Evolutionary conservation across 805 yeast species (phyloP).

Genomic region (Candida tammaniensis): DNA sequence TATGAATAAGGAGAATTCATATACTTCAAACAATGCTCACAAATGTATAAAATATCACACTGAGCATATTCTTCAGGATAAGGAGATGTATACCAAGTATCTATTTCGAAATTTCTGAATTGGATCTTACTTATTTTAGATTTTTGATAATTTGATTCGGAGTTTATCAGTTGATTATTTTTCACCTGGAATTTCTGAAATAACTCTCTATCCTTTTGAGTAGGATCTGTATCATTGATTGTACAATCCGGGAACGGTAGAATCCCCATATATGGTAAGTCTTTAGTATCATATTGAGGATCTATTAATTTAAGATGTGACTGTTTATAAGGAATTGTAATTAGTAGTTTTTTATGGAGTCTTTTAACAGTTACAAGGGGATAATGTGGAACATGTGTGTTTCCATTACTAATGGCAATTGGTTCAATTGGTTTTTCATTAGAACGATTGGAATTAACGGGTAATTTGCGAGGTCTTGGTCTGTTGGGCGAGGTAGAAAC

Average conservation of each 20-base stretch:
- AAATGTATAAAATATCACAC: slow-evolving; percentile 62
- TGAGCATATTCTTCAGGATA: slow-evolving; percentile 83
- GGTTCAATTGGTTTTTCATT: neutral
- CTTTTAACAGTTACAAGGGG: neutral
- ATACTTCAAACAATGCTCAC: slow-evolving; percentile 83
- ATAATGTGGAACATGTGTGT: neutral
- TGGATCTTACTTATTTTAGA: slow-evolving; percentile 59
- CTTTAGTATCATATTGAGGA: slow-evolving; percentile 14
- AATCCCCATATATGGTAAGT: slow-evolving; percentile 68
- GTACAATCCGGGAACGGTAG: slow-evolving; percentile 55
- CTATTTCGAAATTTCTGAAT: slow-evolving; percentile 70
- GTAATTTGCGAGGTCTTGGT: neutral
- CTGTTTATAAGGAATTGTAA: no score
- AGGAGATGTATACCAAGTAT: slow-evolving; percentile 92
- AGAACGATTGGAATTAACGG: neutral
- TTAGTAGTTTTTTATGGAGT: slow-evolving; percentile 2
- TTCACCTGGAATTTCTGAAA: slow-evolving; percentile 43
- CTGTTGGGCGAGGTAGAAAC: neutral
- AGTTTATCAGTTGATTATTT: slow-evolving; percentile 5
- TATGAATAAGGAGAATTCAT: slow-evolving; percentile 65
- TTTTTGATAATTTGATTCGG: slow-evolving; percentile 7
- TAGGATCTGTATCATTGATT: slow-evolving; percentile 62
- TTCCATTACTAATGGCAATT: neutral
- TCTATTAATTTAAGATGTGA: no score
- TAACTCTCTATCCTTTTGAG: slow-evolving; percentile 42